Percentiles rank a stretch among this genome's conserved stretches.
phyloP scores from a whole-genome alignment of 495 filamentous ascomycete species.

The Penicillium verhagenii region DNA sequence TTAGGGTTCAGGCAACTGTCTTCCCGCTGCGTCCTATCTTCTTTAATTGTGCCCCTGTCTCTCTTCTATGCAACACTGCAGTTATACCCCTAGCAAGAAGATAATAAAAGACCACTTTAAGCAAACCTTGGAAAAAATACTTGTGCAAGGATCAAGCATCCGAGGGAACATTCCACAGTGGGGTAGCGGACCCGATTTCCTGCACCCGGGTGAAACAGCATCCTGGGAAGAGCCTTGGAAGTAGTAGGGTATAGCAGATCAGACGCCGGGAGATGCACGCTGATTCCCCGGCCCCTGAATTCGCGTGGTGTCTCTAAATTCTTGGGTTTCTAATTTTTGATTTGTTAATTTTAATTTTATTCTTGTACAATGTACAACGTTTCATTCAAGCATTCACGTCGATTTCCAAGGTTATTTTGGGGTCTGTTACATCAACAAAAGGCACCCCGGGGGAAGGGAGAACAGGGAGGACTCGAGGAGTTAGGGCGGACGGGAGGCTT shows the following conservation, averaged over 20 bases:
- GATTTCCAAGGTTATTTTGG: too few relatives aligned
- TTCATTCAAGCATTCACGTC: too few relatives aligned
- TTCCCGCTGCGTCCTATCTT: not conserved
- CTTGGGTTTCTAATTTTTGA: too few relatives aligned
- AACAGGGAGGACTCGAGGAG: too few relatives aligned
- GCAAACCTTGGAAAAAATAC: too few relatives aligned
- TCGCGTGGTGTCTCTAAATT: too few relatives aligned
- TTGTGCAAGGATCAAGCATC: not conserved
- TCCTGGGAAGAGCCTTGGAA: too few relatives aligned
- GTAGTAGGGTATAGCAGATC: not conserved
- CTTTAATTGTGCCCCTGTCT: not conserved
- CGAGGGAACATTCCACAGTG: not conserved
- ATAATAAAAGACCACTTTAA: too few relatives aligned
- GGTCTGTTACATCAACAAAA: not conserved
- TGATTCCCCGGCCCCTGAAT: not conserved
- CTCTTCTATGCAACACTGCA: not conserved
- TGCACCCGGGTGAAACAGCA: conserved; percentile 1
- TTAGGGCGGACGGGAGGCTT: not conserved
- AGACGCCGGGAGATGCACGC: not conserved
- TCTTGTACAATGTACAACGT: not conserved
- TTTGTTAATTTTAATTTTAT: too few relatives aligned
- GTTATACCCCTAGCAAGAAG: not conserved
- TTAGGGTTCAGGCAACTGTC: not conserved
- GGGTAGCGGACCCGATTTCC: not conserved
- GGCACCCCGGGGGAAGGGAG: not conserved